These are phyloP conservation scores for Lactarius vividus DNA, from an alignment of 768 basidiomycete genomes.

Conservation along the genomic window DNA sequence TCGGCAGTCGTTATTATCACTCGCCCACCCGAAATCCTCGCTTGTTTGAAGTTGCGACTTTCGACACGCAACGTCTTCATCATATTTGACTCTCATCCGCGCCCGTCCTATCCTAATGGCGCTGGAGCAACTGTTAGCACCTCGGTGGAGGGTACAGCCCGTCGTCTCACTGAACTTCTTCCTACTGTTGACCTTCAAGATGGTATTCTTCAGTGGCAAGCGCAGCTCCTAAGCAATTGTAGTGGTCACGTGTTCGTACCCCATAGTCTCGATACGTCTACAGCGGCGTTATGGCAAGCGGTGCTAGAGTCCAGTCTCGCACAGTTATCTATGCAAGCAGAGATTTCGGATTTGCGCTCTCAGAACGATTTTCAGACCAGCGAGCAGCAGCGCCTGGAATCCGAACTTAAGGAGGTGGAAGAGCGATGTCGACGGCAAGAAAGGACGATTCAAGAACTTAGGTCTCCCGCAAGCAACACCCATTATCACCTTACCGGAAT, in stretches of 20 bases:
- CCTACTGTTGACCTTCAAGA: conserved; percentile 49
- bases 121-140: conserved; percentile 56
- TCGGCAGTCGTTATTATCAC: conserved; percentile 54
- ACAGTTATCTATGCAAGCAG: conserved; percentile 43
- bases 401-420: conserved; percentile 21
- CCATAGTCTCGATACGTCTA: conserved; percentile 28
- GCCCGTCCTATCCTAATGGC: conserved; percentile 54
- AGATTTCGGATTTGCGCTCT: conserved; percentile 32
- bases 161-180: conserved; percentile 47
- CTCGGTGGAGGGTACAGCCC: conserved; percentile 43
- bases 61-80: conserved; percentile 42
- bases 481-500: background rate
- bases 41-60: conserved; percentile 42
- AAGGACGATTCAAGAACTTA: background rate
- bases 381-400: conserved; percentile 28
- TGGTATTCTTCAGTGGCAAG: conserved; percentile 56
- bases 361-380: conserved; percentile 23
- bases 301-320: conserved; percentile 51
- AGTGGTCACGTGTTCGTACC: conserved; percentile 57
- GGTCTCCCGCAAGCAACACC: background rate
- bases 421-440: conserved; percentile 16
- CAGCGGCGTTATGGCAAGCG: conserved; percentile 34
- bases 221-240: conserved; percentile 57
- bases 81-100: conserved; percentile 67
- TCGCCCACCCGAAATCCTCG: conserved; percentile 67